Evolutionary conservation across 2,329 filamentous ascomycete genomes (phyloP), one percentile per base, ranked within the genome.

Genomic region (Decorospora gaudefroyi): DNA sequence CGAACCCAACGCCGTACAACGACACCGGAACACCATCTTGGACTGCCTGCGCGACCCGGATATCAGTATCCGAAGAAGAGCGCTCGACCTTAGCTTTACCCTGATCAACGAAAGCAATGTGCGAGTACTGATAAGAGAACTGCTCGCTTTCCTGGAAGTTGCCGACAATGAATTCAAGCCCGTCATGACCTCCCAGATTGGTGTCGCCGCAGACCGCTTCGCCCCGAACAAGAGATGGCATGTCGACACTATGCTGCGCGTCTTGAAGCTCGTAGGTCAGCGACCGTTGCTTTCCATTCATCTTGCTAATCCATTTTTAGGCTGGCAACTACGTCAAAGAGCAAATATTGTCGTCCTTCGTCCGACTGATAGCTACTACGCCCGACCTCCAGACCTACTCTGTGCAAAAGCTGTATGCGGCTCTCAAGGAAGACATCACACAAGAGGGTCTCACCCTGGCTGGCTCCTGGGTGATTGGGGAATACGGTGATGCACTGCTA

Each of bases 131-230:
- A 93, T 99, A 48, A 79, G 95, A 52, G 95, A 99, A 68, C 78
- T 99, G 27, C 78, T 99, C 29, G 90, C 93, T 5, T 99, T 99
- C 78, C 74, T 99, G 45, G 93, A 99, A 70, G 90, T 96, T 37
- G 92, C 95, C 41, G 93, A 99, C 64, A 96, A 95, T 55, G 93
- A 99, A 71, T 99, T 99, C 76, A 99, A 99, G 75, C 89, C 93
- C 5, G 89, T 90, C 39, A 96, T 99, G 91, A 99, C 93, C 1
- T 93, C 87, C 39, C 93, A 99, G 67, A 99, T 99, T 68, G 93
- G 93, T 16, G 90, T 99, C 61, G 93, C 95, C 8, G 93, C 95
- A 5, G 93, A 99, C 71, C 85, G 92, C 55, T 99, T 90, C 72
- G 88, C 93, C 2, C 95, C 93, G 1, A 97, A 93, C 74, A 97